Conservation (phyloP, 1,284 basidiomycete genomes). For the Tylopilus orsonianus region DNA sequence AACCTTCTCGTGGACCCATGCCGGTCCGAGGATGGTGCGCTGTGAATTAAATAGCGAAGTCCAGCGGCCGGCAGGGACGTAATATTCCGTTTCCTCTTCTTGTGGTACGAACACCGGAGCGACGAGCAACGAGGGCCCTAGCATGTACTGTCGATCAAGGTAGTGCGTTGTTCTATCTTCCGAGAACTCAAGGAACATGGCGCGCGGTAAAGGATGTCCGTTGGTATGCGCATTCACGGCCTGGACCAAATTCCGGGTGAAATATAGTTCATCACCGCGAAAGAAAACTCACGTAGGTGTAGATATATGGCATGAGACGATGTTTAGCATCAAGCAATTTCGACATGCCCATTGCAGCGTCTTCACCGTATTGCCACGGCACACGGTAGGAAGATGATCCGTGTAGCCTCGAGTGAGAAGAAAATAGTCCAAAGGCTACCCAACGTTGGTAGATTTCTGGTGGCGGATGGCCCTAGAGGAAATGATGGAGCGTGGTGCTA, state of each 20-base stretch:
- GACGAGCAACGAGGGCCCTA: conserved; percentile 68
- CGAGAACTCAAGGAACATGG: conserved; percentile 75
- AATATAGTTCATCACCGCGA: not conserved
- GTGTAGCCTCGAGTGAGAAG: conserved; percentile 70
- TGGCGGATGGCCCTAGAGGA: conserved; percentile 56
- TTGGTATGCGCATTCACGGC: conserved; percentile 54
- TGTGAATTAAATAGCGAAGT: conserved; percentile 59
- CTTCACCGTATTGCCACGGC: conserved; percentile 75
- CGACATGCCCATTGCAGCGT: conserved; percentile 64
- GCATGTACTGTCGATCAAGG: conserved; percentile 70
- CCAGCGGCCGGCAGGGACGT: conserved; percentile 70
- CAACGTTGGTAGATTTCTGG: conserved; percentile 73
- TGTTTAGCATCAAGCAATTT: conserved; percentile 69
- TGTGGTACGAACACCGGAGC: conserved; percentile 69
- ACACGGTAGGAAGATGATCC: conserved; percentile 73
- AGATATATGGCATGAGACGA: conserved; percentile 74
- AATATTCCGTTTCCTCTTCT: conserved; percentile 61
- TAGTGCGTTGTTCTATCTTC: conserved; percentile 63
- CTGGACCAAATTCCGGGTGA: conserved; percentile 33
- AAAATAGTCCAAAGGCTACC: conserved; percentile 73
- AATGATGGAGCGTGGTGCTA: not conserved
- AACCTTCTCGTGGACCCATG: conserved; percentile 58
- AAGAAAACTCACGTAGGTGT: conserved; percentile 49
- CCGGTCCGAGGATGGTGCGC: conserved; percentile 48
- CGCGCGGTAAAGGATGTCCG: conserved; percentile 59